These are phyloP conservation scores for Brassica balearica DNA, from an alignment of 441 rosid species.

Conservation along the genomic window DNA sequence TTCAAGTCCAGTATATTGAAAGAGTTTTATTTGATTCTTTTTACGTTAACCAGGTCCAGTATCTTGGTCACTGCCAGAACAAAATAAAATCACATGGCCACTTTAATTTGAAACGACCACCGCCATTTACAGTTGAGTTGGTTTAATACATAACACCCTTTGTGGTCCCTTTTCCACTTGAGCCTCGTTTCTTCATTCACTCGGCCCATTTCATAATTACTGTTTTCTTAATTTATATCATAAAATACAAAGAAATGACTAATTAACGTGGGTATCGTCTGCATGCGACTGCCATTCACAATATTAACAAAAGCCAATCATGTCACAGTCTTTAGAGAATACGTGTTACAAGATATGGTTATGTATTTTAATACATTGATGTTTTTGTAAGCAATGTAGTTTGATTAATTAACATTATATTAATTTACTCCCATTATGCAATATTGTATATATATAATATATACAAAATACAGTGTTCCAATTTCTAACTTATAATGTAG, in stretches of 20 bases:
- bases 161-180: background rate
- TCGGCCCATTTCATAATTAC: background rate
- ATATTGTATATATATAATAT: background rate
- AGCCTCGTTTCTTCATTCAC: background rate
- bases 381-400: constrained; percentile 6
- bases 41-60: constrained; percentile 1
- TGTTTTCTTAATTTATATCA: background rate
- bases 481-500: background rate
- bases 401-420: constrained; percentile 2
- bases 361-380: background rate
- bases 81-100: constrained; percentile 39
- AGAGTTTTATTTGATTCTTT: background rate
- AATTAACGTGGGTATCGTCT: background rate
- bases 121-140: constrained; percentile 39
- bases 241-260: background rate
- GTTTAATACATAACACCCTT: constrained; percentile 1
- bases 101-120: constrained; percentile 41
- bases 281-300: background rate
- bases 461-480: background rate
- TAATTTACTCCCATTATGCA: background rate
- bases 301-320: background rate
- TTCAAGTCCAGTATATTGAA: background rate
- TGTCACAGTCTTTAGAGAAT: constrained; percentile 12
- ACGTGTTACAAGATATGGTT: background rate
- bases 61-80: background rate